A percentile compares a stretch with the other conserved stretches of the same genome.
Evolutionary conservation across 345 rosid genomes (phyloP).

Genomic region (Balakata baccata): DNA sequence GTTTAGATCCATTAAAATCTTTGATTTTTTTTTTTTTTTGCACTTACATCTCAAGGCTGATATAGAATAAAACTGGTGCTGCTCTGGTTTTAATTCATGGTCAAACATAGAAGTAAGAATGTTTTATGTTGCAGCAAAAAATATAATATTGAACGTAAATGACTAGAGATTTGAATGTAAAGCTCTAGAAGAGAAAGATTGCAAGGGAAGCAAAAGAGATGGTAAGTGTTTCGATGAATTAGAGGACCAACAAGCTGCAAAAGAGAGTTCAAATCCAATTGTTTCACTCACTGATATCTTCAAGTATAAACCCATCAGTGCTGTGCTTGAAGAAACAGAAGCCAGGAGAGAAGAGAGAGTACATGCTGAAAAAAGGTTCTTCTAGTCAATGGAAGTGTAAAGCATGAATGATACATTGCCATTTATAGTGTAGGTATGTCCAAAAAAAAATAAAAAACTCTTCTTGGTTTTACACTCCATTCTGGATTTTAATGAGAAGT

Average conservation of each 20-base stretch:
- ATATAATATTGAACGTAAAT: neutral
- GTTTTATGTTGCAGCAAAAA: neutral
- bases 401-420: conserved; percentile 47
- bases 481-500: conserved; percentile 40
- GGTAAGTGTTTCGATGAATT: conserved; percentile 49
- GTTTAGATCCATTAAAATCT: neutral
- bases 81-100: neutral
- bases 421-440: conserved; percentile 61
- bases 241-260: conserved; percentile 81
- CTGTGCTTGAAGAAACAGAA: neutral
- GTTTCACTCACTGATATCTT: conserved; percentile 4
- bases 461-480: conserved; percentile 60
- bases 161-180: neutral
- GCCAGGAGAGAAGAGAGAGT: neutral
- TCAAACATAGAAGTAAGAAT: neutral
- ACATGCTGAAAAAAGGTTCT: conserved; percentile 38
- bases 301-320: neutral
- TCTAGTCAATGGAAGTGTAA: conserved; percentile 73
- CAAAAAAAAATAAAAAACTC: neutral
- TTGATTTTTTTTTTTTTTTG: neutral
- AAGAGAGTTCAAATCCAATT: conserved; percentile 10
- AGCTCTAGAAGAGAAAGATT: conserved; percentile 23
- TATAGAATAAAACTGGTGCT: neutral
- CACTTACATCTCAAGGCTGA: neutral
- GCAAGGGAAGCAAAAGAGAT: conserved; percentile 81